Percentiles rank a stretch among this genome's conserved stretches.
Conservation (phyloP, 2,329 filamentous ascomycete species). For the Neofusicoccum ribis region DNA sequence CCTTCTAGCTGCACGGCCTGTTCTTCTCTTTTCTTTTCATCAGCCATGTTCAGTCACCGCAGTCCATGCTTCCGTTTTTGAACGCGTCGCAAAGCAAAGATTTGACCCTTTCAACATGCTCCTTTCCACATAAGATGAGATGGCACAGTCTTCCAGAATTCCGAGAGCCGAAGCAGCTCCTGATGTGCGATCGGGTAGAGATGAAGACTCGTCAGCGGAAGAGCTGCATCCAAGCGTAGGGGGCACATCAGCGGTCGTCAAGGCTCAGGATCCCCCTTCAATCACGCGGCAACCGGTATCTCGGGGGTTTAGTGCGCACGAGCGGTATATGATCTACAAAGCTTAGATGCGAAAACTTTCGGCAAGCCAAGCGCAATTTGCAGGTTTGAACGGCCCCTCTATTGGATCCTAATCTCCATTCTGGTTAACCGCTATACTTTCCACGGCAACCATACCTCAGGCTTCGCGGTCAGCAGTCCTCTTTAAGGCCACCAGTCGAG, state of each 20-base stretch:
- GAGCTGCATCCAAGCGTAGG: neutral
- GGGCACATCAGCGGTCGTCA: neutral
- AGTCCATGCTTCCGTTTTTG: too few relatives aligned
- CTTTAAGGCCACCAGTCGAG: too few relatives aligned
- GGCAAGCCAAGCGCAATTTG: neutral
- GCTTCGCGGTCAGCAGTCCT: too few relatives aligned
- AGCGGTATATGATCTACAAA: conserved; percentile 3
- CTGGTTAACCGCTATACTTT: neutral
- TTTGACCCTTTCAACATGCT: too few relatives aligned
- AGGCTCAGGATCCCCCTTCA: neutral
- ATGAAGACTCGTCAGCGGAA: neutral
- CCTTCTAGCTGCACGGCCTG: too few relatives aligned
- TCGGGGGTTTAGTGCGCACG: neutral
- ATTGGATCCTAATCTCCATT: neutral
- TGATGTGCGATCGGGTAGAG: neutral
- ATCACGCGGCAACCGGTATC: neutral
- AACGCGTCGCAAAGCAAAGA: too few relatives aligned
- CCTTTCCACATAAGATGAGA: neutral
- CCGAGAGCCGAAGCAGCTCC: neutral
- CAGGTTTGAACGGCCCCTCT: neutral
- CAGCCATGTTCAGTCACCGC: too few relatives aligned
- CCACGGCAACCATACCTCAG: too few relatives aligned
- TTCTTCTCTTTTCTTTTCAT: too few relatives aligned
- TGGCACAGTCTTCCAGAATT: neutral
- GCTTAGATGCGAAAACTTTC: neutral